phyloP scores from a whole-genome alignment of 148 eudicot species.

The Chenopodium suecicum region DNA sequence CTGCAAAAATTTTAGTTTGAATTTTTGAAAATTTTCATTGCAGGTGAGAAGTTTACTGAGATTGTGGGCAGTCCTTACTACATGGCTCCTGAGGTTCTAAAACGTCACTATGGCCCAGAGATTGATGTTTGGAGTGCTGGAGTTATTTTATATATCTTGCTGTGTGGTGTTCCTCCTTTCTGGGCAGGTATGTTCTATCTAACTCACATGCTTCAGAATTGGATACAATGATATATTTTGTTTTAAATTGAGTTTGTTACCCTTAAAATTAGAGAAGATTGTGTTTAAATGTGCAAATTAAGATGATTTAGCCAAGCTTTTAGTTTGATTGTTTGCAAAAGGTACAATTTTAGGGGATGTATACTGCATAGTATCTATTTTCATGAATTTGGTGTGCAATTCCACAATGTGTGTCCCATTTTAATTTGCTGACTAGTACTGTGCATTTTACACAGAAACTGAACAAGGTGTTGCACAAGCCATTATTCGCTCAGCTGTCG shows the following conservation, averaged over 20 bases:
- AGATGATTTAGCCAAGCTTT: background rate
- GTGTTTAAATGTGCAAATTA: background rate
- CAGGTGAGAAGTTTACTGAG: constrained; percentile 54
- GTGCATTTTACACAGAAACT: constrained; percentile 52
- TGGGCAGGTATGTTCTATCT: constrained; percentile 50
- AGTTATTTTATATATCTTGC: constrained; percentile 53
- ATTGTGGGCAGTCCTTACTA: constrained; percentile 74
- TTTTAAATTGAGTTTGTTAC: background rate
- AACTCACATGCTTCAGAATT: background rate
- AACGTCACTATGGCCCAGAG: constrained; percentile 45
- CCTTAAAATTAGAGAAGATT: background rate
- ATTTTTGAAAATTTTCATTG: background rate
- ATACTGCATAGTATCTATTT: background rate
- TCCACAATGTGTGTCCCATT: background rate
- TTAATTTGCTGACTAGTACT: constrained; percentile 15
- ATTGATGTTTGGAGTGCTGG: constrained; percentile 52
- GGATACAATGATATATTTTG: background rate
- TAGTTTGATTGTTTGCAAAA: background rate
- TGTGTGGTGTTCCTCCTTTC: constrained; percentile 63
- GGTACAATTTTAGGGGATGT: background rate
- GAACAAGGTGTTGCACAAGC: constrained; percentile 94
- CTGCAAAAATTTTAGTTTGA: constrained; percentile 1
- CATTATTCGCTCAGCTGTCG: constrained; percentile 65
- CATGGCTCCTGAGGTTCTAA: constrained; percentile 60
- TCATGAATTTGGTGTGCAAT: constrained; percentile 2